Percentiles rank a stretch among this genome's conserved stretches.
Conservation (phyloP, 1,284 basidiomycete species). For the Moniliophthora roreri region DNA sequence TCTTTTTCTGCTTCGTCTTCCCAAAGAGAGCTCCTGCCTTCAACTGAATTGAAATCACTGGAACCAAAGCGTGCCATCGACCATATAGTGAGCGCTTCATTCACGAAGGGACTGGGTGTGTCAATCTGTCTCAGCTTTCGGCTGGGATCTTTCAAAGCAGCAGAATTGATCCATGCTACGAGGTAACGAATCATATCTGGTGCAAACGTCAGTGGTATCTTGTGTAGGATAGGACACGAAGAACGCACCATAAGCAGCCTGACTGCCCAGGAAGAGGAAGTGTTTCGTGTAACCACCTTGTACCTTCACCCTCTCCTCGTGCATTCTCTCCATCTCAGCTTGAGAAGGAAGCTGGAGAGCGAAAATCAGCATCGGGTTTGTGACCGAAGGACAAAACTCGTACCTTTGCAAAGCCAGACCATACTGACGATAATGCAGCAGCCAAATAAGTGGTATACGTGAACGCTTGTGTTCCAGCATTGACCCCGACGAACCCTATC, state of each 20-base stretch:
- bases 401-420: slow-evolving; percentile 29
- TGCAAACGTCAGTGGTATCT: neutral
- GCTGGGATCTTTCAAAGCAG: slow-evolving; percentile 31
- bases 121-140: slow-evolving; percentile 24
- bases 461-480: slow-evolving; percentile 38
- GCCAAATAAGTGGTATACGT: slow-evolving; percentile 35
- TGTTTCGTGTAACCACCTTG: slow-evolving; percentile 34
- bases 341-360: slow-evolving; percentile 25
- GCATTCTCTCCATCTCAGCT: slow-evolving; percentile 29
- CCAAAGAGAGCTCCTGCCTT: too few species aligned
- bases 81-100: neutral
- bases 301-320: slow-evolving; percentile 26
- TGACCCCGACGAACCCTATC: slow-evolving; percentile 35
- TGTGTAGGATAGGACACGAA: neutral
- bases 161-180: slow-evolving; percentile 32
- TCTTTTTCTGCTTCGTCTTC: too few species aligned
- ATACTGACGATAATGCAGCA: slow-evolving; percentile 35
- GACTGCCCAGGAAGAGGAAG: slow-evolving; percentile 31
- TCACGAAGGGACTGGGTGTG: neutral
- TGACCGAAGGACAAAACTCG: too few species aligned
- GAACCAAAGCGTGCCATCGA: neutral
- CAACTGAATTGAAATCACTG: neutral
- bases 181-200: slow-evolving; percentile 28
- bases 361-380: too few species aligned
- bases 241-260: slow-evolving; percentile 22